Conservation (phyloP, 1,284 basidiomycete species). For the Exsudoporus floridanus region DNA sequence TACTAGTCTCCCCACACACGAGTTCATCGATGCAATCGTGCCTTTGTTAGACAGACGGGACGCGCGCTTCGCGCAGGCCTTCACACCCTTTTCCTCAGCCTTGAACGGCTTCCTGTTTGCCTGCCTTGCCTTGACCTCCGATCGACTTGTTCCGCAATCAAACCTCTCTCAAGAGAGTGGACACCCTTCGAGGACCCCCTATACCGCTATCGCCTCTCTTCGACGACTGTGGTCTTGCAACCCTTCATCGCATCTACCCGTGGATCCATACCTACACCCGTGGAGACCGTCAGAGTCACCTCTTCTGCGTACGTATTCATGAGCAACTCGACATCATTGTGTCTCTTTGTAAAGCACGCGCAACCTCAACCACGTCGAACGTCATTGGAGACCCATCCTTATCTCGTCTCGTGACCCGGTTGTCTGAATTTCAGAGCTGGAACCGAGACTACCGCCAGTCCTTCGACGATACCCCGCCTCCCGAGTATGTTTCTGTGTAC, state of each 20-base stretch:
- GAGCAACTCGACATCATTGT: conserved; percentile 69
- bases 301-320: conserved; percentile 75
- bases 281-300: conserved; percentile 60
- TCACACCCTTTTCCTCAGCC: conserved; percentile 64
- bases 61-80: conserved; percentile 58
- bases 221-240: conserved; percentile 69
- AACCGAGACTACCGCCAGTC: conserved; percentile 30
- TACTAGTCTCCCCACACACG: conserved; percentile 58
- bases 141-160: conserved; percentile 7
- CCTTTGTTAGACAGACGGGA: conserved; percentile 48
- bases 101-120: conserved; percentile 61
- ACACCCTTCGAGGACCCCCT: conserved; percentile 11
- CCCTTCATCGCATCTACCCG: conserved; percentile 22
- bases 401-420: not conserved
- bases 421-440: not conserved
- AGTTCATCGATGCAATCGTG: conserved; percentile 50
- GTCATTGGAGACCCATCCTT: not conserved
- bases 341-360: conserved; percentile 60
- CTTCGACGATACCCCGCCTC: conserved; percentile 52
- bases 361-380: conserved; percentile 18
- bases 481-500: conserved; percentile 61
- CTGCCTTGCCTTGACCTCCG: conserved; percentile 14
- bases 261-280: conserved; percentile 41
- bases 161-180: not conserved
- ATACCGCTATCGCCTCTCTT: conserved; percentile 58